Base-by-base conservation (phyloP, 2,329 filamentous ascomycete species). In the Domatiomyces globalis region DNA sequence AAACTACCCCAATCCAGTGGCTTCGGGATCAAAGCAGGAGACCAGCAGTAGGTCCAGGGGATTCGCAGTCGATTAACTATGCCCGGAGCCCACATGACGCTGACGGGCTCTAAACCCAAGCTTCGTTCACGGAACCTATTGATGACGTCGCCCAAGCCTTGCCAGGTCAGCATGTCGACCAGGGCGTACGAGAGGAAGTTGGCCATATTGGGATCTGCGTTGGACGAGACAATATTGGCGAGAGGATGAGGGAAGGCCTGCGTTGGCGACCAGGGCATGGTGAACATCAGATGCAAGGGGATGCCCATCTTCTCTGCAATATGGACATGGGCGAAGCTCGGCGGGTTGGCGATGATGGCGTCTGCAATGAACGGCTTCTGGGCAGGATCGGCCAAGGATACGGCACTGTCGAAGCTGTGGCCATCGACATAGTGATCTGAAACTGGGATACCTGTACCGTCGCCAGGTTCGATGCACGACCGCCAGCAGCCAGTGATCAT, bases 21-120 rank as follows among this genome's bases (percentile, higher is more conserved):
- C 59, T 87, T 87, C 0, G 83, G 78, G 15, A 88, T 84, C 45
- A 90, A 69, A 0, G 83, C 77, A 0, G 85, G 83, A 0, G 85
- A 88, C 88, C 89, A 95, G 67, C 88, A 90, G 63, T 95, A 95
- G 0, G 89, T 94, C 59, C 85, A 86, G 0, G 89, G 87, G 15
- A 95, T 76, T 46, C 77, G 78, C 39, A 95, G 71, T 33, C 86
- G 80, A 45, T 79, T 81, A 12, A 94, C 71, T 63, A 94, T 77
- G 4, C 84, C 85, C 5, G 89, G 87, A 1, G 85, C 89, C 77
- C 84, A 90, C 44, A 94, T 81, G 4, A 86, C 70, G 53, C 84
- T 87, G 42, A 95, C 74, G 0, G 83, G 77, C 43, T 92, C 84
- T 1, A 95, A 71, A 20, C 84, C 83, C 1, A 94, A 73, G 15